Evolutionary conservation across 202 grass and related monocot genomes (phyloP), one percentile per base, ranked within the genome.

Genomic region (Setaria viridis): DNA sequence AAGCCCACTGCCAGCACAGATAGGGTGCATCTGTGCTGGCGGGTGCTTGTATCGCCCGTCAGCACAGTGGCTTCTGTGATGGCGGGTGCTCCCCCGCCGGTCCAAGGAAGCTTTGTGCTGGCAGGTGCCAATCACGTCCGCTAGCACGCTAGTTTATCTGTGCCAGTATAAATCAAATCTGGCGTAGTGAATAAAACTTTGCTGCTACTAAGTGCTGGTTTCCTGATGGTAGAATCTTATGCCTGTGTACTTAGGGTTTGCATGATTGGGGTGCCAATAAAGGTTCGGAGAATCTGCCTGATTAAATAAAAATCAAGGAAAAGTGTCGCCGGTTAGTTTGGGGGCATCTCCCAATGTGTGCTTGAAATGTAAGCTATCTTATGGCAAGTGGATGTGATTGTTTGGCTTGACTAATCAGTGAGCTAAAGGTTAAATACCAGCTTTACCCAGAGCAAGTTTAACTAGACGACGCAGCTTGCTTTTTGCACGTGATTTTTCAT

Each of bases 321-420:
- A 81, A 75, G 81, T 41, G 25, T 68, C 45, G 9, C 71, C 8
- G 82, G 54, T 77, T 47, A 75, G 17, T 34, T 53, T 78, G n/a
- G 54, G 54, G 21, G 62, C 62, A 84, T 91, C 80, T 87, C 45
- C 35, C 48, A 81, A 77, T 84, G 85, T 84, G 70, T 87, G 89
- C 89, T 87, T 91, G 70, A 84, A 71, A 84, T 91, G 76, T 71
- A 87, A 91, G 89, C 85, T 84, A 87, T 63, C 80, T 56, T 87
- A 87, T 72, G 76, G 67, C 54, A 64, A 80, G 80, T 76, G 80
- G 76, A 63, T 63, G 65, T 19, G 35, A 77, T 80, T 70, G 76
- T 84, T 75, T 69, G 64, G 69, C 76, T 70, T 64, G 50, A 64
- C 46, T 80, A 84, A 63, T 70, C 45, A 17, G 62, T 14, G 29